Evolutionary conservation across 768 basidiomycete genomes (phyloP).

Genomic region (Austroboletus festivus): DNA sequence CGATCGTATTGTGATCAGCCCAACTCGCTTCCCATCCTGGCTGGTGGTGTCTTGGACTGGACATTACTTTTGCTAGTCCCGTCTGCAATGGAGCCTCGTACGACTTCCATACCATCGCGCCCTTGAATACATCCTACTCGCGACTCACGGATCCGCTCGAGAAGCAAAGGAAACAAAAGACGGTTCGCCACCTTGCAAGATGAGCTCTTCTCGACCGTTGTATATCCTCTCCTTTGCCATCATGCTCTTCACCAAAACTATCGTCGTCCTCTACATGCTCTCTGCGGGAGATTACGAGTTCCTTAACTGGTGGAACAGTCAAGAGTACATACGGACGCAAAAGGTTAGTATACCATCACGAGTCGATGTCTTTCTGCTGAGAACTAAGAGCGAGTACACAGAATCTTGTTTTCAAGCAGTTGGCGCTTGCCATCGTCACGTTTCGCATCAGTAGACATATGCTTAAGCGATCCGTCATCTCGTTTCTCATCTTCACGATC

Average conservation of each 20-base stretch:
- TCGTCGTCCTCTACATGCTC: constrained; percentile 18
- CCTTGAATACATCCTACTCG: background rate
- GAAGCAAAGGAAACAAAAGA: too few relatives aligned
- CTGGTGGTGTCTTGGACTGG: constrained; percentile 8
- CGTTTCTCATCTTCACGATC: constrained; percentile 30
- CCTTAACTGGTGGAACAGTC: constrained; percentile 12
- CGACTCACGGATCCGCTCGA: too few relatives aligned
- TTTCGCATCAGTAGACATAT: constrained; percentile 28
- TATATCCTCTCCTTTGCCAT: constrained; percentile 11
- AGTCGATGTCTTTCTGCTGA: background rate
- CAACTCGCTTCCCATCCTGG: too few relatives aligned
- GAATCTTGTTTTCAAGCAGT: constrained; percentile 22
- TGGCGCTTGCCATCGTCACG: constrained; percentile 25
- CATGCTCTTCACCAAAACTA: constrained; percentile 21
- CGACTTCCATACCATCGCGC: background rate
- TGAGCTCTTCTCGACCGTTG: constrained; percentile 15
- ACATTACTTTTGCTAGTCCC: constrained; percentile 1
- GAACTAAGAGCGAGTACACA: background rate
- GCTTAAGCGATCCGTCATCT: constrained; percentile 28
- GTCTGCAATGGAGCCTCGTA: background rate
- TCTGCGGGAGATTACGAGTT: constrained; percentile 19
- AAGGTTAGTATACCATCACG: constrained; percentile 12
- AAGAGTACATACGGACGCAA: constrained; percentile 20
- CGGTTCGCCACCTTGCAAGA: constrained; percentile 4
- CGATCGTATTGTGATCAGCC: too few relatives aligned